Evolutionary conservation across 148 eudicot species (phyloP), one percentile per base, ranked within the genome.

Genomic region (Linanthus parryae): DNA sequence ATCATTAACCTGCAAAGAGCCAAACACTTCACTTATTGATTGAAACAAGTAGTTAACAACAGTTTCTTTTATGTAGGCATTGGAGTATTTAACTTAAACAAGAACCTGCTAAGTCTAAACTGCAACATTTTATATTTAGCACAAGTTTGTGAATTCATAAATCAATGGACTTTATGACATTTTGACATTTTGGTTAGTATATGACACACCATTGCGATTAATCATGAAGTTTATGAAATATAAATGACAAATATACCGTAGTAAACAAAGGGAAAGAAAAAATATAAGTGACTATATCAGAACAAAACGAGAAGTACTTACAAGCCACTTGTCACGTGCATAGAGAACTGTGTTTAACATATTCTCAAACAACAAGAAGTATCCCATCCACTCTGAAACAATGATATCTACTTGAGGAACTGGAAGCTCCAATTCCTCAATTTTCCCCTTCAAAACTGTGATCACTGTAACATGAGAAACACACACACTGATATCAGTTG

Each of bases 311-410:
- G 38, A 40, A 51, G 2, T 56, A 78, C 91, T 76, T 82, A 92
- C 99, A 13, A 92, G 96, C 96, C 99, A 92, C 53, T 88, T 92
- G 54, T 92, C 91, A 64, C 99, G 96, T 54, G 99, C 99, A 71
- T 82, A 92, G 14, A 92, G 88, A 21, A 92, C 96, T 20, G 99
- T 82, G 70, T 92, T 70, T 48, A 92, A 56, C 99, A 92, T 92
- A 37, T 92, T 92, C 64, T 92, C 99, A 50, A 84, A 92, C 59
- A 92, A 61, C 34, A 92, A 57, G 64, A 92, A 92, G 71, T 92
- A 92, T 41, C 99, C 99, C 99, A 92, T 92, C 99, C 99, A 92
- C 65, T 92, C 99, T 21, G 99, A 92, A 50, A 92, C 76, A 48
- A 94, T 94, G 7, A 94, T 61, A 77, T 94, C 99, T 44, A 94